Base-by-base conservation (phyloP, 192 early-diverging fungal species). In the Geranomyces michiganensis region DNA sequence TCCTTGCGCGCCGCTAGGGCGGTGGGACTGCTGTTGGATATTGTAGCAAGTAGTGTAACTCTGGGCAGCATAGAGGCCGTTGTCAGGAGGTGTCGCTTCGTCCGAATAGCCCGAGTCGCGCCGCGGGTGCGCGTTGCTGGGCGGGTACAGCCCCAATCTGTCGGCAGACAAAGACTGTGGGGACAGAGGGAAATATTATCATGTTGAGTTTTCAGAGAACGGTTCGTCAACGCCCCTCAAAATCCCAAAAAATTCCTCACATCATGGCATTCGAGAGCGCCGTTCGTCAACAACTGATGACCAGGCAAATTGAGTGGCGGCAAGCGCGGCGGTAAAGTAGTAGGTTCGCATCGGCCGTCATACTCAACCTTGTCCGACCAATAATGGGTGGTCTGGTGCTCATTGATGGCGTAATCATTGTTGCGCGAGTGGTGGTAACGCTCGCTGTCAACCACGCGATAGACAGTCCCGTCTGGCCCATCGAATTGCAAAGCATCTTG, bases 31-130 rank as follows among this genome's bases (percentile, higher is more conserved):
- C 24, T 24, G 24, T 2, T 3, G 51, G 51, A 26, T 53, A 53
- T 53, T 26, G 24, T 53, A 26, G n/a, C 24, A n/a, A n/a, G 19
- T n/a, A 6, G 51, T n/a, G 51, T 53, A 26, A 7, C 51, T n/a
- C 19, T 53, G 19, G 51, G 51, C 15, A 4, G 15, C 24, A 7
- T 6, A n/a, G 15, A 3, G 51, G n/a, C 51, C 51, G 17, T 4
- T 17, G 24, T n/a, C 24, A 15, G 4, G 51, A 26, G 51, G n/a
- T 15, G 15, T 53, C 3, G 51, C 3, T 4, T 47, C 21, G 21
- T 68, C 45, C 0, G 45, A 51, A 30, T 68, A 68, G 10, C 66
- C 66, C 22, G 66, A 68, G 22, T 68, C 66, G 19, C 66, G 66
- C 26, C 66, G 66, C 7, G 66, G 66, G 32, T 68, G 66, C 45